phyloP scores from a whole-genome alignment of 1,139 yeast genomes.

The Nakaseomyces uthaithaninus region DNA sequence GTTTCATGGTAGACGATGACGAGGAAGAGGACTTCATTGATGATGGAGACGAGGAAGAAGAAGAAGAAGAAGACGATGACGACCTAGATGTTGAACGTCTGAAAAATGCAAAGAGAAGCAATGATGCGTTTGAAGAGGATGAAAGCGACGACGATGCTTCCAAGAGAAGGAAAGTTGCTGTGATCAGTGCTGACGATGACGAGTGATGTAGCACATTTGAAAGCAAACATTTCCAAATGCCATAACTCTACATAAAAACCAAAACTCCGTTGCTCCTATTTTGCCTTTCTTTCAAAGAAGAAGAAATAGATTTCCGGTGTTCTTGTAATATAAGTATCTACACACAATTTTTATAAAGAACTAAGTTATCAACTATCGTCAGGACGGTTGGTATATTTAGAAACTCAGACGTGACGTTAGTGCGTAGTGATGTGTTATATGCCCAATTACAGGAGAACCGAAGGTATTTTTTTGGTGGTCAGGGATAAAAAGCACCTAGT shows the following conservation, averaged over 20 bases:
- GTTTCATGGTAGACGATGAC: conserved; percentile 36
- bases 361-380: not conserved
- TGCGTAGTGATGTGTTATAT: no score
- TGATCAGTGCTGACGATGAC: conserved; percentile 57
- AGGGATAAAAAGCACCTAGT: not conserved
- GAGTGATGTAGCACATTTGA: no score
- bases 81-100: conserved; percentile 59
- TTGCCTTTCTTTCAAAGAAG: no score
- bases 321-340: not conserved
- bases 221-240: no score
- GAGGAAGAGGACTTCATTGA: conserved; percentile 45
- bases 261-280: not conserved
- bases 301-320: no score
- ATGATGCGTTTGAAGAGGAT: conserved; percentile 34
- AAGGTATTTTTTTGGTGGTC: not conserved
- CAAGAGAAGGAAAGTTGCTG: conserved; percentile 44
- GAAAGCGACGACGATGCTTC: conserved; percentile 29
- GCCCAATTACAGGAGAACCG: not conserved
- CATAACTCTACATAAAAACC: not conserved
- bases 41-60: conserved; percentile 38
- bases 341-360: not conserved
- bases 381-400: no score
- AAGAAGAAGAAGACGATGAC: conserved; percentile 39
- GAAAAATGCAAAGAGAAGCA: conserved; percentile 50
- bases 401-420: no score